Conservation (phyloP, 768 basidiomycete genomes). For the Udeniomyces megalosporus region DNA sequence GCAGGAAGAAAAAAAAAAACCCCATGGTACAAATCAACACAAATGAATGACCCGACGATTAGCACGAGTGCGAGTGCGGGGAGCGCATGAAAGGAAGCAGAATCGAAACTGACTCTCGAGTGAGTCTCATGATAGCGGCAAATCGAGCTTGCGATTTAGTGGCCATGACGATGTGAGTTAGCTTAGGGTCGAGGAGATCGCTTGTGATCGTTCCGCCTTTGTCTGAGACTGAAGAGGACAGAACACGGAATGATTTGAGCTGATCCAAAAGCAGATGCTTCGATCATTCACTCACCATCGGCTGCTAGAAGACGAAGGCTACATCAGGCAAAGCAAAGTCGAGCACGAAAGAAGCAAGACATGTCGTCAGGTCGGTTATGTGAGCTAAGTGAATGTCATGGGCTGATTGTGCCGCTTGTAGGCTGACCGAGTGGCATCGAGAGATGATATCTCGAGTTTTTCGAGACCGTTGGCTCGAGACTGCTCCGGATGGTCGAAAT, state of each 20-base stretch:
- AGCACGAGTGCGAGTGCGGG: not conserved
- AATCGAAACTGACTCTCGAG: too few species aligned
- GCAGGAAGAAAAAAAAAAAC: not conserved
- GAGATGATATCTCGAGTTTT: not conserved
- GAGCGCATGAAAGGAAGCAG: too few species aligned
- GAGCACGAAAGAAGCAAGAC: too few species aligned
- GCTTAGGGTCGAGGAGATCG: constrained; percentile 52
- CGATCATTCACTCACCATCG: too few species aligned
- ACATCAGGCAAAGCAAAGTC: too few species aligned
- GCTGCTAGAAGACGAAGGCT: too few species aligned
- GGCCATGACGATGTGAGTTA: constrained; percentile 63
- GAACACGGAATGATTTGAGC: not conserved
- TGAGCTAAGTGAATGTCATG: not conserved
- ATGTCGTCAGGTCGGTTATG: too few species aligned
- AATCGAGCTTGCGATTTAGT: too few species aligned
- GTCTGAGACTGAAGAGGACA: constrained; percentile 30
- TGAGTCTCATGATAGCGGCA: too few species aligned
- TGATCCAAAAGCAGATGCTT: not conserved
- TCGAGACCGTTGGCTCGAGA: constrained; percentile 49
- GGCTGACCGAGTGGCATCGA: too few species aligned
- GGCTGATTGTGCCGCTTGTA: not conserved
- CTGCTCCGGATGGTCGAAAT: constrained; percentile 66
- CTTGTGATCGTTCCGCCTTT: constrained; percentile 56
- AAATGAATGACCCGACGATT: not conserved
- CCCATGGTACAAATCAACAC: not conserved